Evolutionary conservation across 2,329 filamentous ascomycete species (phyloP).

Genomic region (Aureobasidium sp.): DNA sequence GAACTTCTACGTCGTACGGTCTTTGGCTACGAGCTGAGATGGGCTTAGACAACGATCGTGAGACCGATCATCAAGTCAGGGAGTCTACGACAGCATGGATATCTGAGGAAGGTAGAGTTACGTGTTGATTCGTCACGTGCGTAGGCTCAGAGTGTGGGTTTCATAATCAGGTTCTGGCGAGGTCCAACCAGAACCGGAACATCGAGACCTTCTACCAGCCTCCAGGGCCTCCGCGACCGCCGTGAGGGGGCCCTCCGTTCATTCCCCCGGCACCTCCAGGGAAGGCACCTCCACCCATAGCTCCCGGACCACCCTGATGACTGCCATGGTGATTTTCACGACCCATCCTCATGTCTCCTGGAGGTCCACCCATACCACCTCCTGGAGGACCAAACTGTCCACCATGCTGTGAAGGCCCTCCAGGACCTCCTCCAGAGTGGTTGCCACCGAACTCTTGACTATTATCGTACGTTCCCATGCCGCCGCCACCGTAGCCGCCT

Average conservation of each 20-base stretch:
- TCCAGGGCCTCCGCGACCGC: conserved; percentile 1
- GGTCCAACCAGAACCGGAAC: no score
- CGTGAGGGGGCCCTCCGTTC: not conserved
- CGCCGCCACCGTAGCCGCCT: not conserved
- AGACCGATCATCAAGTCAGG: not conserved
- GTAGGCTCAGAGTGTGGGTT: not conserved
- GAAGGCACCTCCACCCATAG: not conserved
- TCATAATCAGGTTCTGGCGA: not conserved
- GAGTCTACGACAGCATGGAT: not conserved
- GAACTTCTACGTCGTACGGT: conserved; percentile 73
- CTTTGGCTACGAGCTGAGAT: conserved; percentile 65
- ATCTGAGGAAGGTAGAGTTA: not conserved
- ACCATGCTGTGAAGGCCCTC: not conserved
- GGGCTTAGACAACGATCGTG: conserved; percentile 34
- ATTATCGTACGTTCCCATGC: not conserved
- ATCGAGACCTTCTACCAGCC: not conserved
- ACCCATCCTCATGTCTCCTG: not conserved
- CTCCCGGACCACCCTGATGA: not conserved
- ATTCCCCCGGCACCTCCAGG: not conserved
- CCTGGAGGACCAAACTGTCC: not conserved
- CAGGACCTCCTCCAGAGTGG: not conserved
- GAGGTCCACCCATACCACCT: not conserved
- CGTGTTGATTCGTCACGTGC: not conserved
- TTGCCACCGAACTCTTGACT: not conserved
- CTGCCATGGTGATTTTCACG: not conserved